Percentiles rank a stretch among this genome's conserved stretches.
phyloP scores from a whole-genome alignment of 148 eudicot genomes.

The Vaccinium darrowii region DNA sequence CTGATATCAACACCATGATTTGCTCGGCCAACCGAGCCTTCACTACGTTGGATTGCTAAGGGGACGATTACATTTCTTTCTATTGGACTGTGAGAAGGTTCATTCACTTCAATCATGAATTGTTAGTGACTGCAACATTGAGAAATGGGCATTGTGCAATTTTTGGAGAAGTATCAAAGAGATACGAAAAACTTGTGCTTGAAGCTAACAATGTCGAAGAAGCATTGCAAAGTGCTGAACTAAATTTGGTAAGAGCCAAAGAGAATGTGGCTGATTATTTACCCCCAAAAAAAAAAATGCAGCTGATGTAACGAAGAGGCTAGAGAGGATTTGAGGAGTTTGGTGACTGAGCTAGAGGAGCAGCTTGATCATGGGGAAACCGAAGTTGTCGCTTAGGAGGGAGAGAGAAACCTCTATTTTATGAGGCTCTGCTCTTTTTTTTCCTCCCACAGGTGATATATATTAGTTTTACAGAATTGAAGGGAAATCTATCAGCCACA shows the following conservation, averaged over 20 bases:
- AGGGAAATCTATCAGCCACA: too few species aligned
- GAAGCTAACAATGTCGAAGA: neutral
- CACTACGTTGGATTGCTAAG: neutral
- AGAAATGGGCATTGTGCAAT: neutral
- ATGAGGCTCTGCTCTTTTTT: too few species aligned
- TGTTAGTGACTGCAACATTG: neutral
- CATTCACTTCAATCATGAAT: neutral
- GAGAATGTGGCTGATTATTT: neutral
- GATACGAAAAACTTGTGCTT: neutral
- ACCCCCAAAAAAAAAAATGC: too few species aligned
- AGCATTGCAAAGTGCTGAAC: neutral
- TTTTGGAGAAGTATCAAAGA: neutral
- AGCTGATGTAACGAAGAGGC: neutral
- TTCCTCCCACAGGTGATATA: too few species aligned
- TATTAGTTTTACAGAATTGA: too few species aligned
- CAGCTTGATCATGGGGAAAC: neutral
- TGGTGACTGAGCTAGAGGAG: neutral
- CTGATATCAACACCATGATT: neutral
- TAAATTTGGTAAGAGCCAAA: neutral
- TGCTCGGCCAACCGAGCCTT: neutral
- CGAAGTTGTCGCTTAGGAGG: neutral
- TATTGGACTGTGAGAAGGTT: slow-evolving; percentile 1
- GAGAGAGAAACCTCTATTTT: too few species aligned
- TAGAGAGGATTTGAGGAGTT: neutral
- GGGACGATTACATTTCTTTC: neutral